phyloP scores from a whole-genome alignment of 2,329 filamentous ascomycete species.

The Chrysoporthe austroafricana region DNA sequence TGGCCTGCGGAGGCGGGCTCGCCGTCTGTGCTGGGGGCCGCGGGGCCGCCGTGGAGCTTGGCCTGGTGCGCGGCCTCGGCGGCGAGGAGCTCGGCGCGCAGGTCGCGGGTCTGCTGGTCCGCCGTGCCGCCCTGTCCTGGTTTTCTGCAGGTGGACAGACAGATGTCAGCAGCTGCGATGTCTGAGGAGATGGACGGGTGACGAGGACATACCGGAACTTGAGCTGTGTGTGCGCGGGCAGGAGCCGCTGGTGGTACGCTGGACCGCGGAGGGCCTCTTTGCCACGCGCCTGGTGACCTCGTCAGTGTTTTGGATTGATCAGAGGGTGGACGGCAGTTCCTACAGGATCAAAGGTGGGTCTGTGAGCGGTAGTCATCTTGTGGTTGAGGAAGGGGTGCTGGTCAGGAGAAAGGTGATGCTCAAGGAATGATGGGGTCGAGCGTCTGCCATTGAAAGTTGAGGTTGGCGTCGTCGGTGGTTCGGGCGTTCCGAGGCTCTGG shows the following conservation, averaged over 20 bases:
- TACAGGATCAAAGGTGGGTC: constrained; percentile 96
- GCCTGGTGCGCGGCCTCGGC: constrained; percentile 88
- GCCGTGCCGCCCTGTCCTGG: constrained; percentile 87
- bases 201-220: constrained; percentile 70
- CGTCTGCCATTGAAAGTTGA: background rate
- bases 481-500: constrained; percentile 20
- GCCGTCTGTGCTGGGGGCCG: constrained; percentile 40
- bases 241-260: constrained; percentile 93
- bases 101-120: constrained; percentile 70
- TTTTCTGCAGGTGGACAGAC: constrained; percentile 53
- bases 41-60: constrained; percentile 72
- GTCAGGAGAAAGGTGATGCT: background rate
- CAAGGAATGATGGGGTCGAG: background rate
- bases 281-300: constrained; percentile 68
- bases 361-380: constrained; percentile 71
- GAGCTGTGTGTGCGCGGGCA: constrained; percentile 90
- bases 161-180: background rate
- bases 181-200: background rate
- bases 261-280: constrained; percentile 93
- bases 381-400: background rate
- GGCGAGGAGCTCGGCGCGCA: constrained; percentile 85
- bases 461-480: constrained; percentile 10
- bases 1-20: constrained; percentile 34
- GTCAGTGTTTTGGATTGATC: constrained; percentile 29
- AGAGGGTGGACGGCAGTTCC: constrained; percentile 15